Evolutionary conservation across 1,284 basidiomycete genomes (phyloP).

Genomic region (Cutaneotrichosporon cavernicola): DNA sequence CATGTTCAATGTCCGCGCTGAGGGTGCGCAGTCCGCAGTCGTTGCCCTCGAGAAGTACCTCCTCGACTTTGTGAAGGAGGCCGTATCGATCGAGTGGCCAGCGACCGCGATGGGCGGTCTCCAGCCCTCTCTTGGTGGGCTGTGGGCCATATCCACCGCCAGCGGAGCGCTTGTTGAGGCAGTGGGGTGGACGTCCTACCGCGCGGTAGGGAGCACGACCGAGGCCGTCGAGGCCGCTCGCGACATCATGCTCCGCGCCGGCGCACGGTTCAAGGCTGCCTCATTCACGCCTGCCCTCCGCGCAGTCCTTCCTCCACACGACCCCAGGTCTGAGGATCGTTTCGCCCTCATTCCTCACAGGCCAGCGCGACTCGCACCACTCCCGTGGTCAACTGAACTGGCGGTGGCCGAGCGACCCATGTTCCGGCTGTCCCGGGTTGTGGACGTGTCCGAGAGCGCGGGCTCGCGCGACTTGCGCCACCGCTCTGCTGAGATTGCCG

Average conservation of each 20-base stretch:
- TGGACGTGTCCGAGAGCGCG: not conserved
- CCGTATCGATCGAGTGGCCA: constrained; percentile 7
- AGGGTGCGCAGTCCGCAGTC: not conserved
- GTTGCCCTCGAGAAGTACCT: constrained; percentile 9
- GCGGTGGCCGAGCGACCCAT: constrained; percentile 8
- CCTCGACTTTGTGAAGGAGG: too few species aligned
- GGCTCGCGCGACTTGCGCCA: constrained; percentile 9
- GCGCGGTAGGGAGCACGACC: not conserved
- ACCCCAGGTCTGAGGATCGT: not conserved
- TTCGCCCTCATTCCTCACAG: constrained; percentile 18
- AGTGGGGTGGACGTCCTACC: not conserved
- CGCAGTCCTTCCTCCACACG: constrained; percentile 1
- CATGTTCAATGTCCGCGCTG: not conserved
- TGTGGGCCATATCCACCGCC: constrained; percentile 12
- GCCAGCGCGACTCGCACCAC: constrained; percentile 12
- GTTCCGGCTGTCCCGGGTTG: constrained; percentile 19
- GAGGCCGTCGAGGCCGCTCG: constrained; percentile 11
- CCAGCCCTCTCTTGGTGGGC: constrained; percentile 1
- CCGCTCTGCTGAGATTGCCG: constrained; percentile 8
- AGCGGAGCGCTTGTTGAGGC: constrained; percentile 15
- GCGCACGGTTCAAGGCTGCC: not conserved
- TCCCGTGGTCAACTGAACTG: constrained; percentile 19
- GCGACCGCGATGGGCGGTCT: constrained; percentile 10
- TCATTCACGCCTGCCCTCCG: not conserved
- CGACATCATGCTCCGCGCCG: constrained; percentile 10